Conservation (phyloP, 2,329 filamentous ascomycete species). For the Arthrobotrys iridis region DNA sequence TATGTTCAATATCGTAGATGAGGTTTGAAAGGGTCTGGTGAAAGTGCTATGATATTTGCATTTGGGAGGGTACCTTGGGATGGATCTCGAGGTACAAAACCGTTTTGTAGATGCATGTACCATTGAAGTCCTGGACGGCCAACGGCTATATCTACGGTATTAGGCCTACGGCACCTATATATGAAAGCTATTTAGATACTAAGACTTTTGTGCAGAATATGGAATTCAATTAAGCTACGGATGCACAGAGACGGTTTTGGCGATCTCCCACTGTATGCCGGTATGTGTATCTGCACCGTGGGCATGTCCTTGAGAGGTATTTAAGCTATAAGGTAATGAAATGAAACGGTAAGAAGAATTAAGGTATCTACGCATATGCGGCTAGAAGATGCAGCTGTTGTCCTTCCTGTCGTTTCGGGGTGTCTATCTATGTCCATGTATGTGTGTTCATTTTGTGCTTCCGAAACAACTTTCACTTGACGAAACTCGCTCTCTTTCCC, state of each 20-base stretch:
- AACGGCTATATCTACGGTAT: constrained; percentile 1
- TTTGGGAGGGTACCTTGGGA: constrained; percentile 25
- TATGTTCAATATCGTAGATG: not conserved
- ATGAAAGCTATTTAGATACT: constrained; percentile 18
- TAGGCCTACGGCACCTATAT: not conserved
- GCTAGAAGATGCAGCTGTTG: constrained; percentile 19
- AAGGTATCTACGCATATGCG: constrained; percentile 37
- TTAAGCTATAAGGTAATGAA: constrained; percentile 19
- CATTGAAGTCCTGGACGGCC: constrained; percentile 7
- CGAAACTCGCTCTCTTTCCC: constrained; percentile 7
- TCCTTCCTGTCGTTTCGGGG: constrained; percentile 21
- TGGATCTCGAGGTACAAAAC: constrained; percentile 22
- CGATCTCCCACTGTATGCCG: not conserved
- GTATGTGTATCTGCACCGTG: not conserved
- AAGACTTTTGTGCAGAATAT: constrained; percentile 30
- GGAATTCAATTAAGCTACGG: constrained; percentile 23
- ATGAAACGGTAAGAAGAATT: constrained; percentile 7
- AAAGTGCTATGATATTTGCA: constrained; percentile 1
- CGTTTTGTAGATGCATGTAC: constrained; percentile 26
- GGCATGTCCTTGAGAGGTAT: constrained; percentile 7
- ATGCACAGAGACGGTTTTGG: constrained; percentile 24
- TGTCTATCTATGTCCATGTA: not conserved
- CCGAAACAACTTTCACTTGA: constrained; percentile 18
- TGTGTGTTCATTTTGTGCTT: constrained; percentile 21
- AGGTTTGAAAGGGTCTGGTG: not conserved